Evolutionary conservation across 1,284 basidiomycete genomes (phyloP).

Genomic region (Cutaneotrichosporon mucoides): DNA sequence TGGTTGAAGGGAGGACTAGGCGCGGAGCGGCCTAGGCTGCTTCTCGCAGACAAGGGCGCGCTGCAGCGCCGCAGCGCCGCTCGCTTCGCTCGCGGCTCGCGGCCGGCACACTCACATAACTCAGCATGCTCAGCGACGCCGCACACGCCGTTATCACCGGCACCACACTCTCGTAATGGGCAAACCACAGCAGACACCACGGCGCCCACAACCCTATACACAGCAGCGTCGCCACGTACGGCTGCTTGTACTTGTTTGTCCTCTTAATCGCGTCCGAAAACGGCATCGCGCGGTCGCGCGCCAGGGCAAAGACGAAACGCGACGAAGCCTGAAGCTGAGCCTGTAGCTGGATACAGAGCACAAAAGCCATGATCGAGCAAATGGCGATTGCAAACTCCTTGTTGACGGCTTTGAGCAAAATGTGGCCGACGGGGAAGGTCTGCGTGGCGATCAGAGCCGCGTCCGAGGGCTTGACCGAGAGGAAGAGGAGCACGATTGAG

Average conservation of each 20-base stretch:
- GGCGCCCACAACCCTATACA: constrained; percentile 32
- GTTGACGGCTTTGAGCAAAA: constrained; percentile 37
- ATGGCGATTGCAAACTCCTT: constrained; percentile 33
- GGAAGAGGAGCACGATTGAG: constrained; percentile 40
- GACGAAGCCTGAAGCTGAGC: constrained; percentile 47
- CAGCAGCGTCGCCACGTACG: constrained; percentile 42
- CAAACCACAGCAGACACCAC: constrained; percentile 32
- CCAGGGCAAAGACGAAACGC: constrained; percentile 47
- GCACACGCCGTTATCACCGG: constrained; percentile 40
- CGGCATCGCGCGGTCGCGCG: constrained; percentile 47
- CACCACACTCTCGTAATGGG: constrained; percentile 24
- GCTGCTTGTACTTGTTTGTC: constrained; percentile 38
- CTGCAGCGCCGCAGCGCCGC: too few relatives aligned
- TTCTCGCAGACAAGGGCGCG: too few relatives aligned
- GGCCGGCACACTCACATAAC: constrained; percentile 34
- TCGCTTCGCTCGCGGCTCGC: too few relatives aligned
- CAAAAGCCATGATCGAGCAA: constrained; percentile 29
- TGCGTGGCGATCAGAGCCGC: constrained; percentile 26
- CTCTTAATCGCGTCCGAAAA: constrained; percentile 38
- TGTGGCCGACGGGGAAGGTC: constrained; percentile 43
- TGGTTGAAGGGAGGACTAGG: too few relatives aligned
- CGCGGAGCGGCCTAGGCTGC: too few relatives aligned
- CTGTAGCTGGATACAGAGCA: constrained; percentile 40
- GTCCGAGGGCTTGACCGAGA: constrained; percentile 38
- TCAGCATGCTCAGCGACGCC: constrained; percentile 36